A percentile compares a stretch with the other conserved stretches of the same genome.
These are phyloP conservation scores for Chrysoporthe cubensis DNA, from an alignment of 2,329 filamentous ascomycete genomes.

Conservation along the genomic window DNA sequence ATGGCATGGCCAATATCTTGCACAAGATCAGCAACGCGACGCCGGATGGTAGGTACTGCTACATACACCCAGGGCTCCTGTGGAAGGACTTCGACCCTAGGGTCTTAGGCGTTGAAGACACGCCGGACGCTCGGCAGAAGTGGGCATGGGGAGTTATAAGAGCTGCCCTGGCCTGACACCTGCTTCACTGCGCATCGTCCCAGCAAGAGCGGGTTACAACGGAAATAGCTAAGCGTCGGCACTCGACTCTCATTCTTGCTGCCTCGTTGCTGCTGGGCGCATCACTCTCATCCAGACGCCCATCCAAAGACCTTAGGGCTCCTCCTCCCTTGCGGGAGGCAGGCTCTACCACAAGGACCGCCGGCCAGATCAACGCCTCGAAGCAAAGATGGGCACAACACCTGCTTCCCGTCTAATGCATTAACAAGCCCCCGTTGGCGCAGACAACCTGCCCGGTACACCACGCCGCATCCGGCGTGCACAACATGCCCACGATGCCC, in stretches of 20 bases:
- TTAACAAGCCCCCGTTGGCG: slow-evolving; percentile 75
- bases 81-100: not conserved
- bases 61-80: not conserved
- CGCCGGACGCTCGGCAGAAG: not conserved
- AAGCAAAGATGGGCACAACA: not conserved
- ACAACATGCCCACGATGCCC: slow-evolving; percentile 77
- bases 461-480: slow-evolving; percentile 72
- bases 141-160: not conserved
- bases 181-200: not conserved
- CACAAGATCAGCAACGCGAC: not conserved
- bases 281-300: too few relatives aligned
- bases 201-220: too few relatives aligned
- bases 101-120: not conserved
- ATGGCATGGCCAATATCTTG: not conserved
- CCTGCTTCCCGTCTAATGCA: slow-evolving; percentile 33
- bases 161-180: not conserved
- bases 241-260: too few relatives aligned
- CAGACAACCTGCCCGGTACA: slow-evolving; percentile 79
- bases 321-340: too few relatives aligned
- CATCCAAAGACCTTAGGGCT: too few relatives aligned
- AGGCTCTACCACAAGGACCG: too few relatives aligned
- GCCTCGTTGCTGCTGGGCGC: too few relatives aligned
- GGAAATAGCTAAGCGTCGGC: too few relatives aligned
- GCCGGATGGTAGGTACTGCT: not conserved
- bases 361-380: not conserved